These are phyloP conservation scores for Anaeromyces robustus DNA, from an alignment of 192 early-diverging fungal genomes.

Conservation along the genomic window DNA sequence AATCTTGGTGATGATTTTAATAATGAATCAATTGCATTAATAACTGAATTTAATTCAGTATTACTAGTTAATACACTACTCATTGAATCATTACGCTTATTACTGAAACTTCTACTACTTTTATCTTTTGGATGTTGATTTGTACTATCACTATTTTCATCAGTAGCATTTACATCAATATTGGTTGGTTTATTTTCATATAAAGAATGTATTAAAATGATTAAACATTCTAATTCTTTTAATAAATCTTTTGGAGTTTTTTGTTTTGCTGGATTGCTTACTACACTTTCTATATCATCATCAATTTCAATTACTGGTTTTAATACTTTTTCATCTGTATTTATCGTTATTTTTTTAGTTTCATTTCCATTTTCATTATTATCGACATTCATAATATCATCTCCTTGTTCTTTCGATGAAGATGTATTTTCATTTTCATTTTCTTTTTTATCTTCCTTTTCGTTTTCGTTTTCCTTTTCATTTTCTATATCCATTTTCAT, in stretches of 20 bases:
- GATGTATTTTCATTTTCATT: too few species aligned
- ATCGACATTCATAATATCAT: too few species aligned
- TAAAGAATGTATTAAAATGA: neutral
- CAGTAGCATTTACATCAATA: neutral
- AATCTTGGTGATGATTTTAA: neutral
- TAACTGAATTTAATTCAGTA: neutral
- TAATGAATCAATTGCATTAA: neutral
- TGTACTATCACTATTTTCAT: neutral
- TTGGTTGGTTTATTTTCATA: neutral
- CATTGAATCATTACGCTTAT: neutral
- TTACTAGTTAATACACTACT: neutral
- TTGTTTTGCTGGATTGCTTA: neutral
- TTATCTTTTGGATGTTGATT: neutral
- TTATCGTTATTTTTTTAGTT: too few species aligned
- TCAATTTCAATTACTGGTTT: neutral
- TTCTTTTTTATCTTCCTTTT: too few species aligned
- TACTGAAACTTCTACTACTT: neutral
- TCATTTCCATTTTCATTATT: too few species aligned
- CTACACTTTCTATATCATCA: neutral
- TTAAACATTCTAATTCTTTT: neutral
- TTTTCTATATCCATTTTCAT: too few species aligned
- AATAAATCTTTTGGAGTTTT: neutral
- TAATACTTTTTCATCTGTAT: neutral
- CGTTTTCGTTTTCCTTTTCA: too few species aligned
- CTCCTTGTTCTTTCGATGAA: too few species aligned